Evolutionary conservation across 2,329 filamentous ascomycete genomes (phyloP), one percentile per base, ranked within the genome.

Genomic region (Talaromyces sp.): DNA sequence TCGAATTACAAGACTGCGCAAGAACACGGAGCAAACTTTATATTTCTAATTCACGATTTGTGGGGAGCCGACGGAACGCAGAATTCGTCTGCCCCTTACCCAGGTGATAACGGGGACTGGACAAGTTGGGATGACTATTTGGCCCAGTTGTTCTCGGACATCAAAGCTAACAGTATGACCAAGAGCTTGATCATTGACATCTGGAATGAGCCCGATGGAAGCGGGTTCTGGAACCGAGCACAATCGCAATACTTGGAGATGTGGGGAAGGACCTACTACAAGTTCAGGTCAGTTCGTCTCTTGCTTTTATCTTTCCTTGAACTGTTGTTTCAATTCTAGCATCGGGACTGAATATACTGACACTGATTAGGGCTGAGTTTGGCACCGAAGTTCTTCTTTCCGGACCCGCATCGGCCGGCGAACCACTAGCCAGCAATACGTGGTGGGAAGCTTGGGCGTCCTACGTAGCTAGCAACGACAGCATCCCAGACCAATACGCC

Each of bases 121-220:
- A 72, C 74, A 1, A 69, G 74, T n/a, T 68, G 60, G 59, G 68
- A 70, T 24, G 47, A 54, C 16, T 69, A 57, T 41, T 64, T 70
- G 27, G 37, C 43, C 2, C 67, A 65, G 7, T 14, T 72, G n/a
- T 64, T 71, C 41, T 41, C 63, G 11, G 71, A 73, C 47, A 50
- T 50, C 22, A 50, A 50, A 16, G 27, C 22, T 27, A 50, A 50
- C 24, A 31, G 47, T 31, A 50, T 50, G 47, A 50, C 47, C 24
- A 22, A 24, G 10, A 77, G 75, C 0, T 67, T 85, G 0, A 74
- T 82, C 0, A 72, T 82, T 10, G 84, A 86, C 60, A 79, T 84
- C 41, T 86, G 84, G 84, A 86, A 86, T 64, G 84, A 86, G 71
- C 81, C 84, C 0, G 83, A 85, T 62, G 65, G 68, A 10, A 50